Evolutionary conservation across 2,329 filamentous ascomycete genomes (phyloP).

Genomic region (Colletotrichum higginsianum): DNA sequence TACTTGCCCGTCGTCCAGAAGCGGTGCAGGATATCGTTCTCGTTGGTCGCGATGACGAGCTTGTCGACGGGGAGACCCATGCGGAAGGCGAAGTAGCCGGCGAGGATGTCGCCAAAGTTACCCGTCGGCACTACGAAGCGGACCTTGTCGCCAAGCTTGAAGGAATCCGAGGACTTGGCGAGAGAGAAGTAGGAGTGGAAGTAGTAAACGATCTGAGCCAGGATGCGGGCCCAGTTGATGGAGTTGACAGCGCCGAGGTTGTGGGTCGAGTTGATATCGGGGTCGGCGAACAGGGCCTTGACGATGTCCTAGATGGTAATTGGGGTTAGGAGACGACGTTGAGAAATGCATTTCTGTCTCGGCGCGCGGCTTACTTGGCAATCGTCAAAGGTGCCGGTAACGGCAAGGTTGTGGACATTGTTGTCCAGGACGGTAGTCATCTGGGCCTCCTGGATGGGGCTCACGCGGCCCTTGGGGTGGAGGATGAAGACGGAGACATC

Average conservation of each 20-base stretch:
- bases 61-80: constrained; percentile 93
- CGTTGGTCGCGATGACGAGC: constrained; percentile 93
- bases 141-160: constrained; percentile 77
- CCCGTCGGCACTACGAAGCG: constrained; percentile 94
- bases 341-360: background rate
- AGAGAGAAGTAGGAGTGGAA: constrained; percentile 95
- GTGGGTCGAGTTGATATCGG: constrained; percentile 84
- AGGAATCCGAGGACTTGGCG: constrained; percentile 68
- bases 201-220: constrained; percentile 98
- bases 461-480: constrained; percentile 91
- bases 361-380: constrained; percentile 76
- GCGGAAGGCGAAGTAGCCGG: constrained; percentile 90
- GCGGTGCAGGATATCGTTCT: constrained; percentile 96
- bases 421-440: constrained; percentile 94
- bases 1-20: constrained; percentile 95
- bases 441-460: constrained; percentile 93
- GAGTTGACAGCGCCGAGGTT: constrained; percentile 95
- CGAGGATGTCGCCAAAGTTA: constrained; percentile 96
- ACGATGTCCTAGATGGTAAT: constrained; percentile 79
- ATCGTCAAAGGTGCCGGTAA: constrained; percentile 94
- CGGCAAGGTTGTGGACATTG: constrained; percentile 93
- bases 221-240: constrained; percentile 95
- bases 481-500: constrained; percentile 97
- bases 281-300: constrained; percentile 91
- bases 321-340: constrained; percentile 7